Conservation (phyloP, 2,329 filamentous ascomycete genomes). For the Knoxdaviesia proteae region DNA sequence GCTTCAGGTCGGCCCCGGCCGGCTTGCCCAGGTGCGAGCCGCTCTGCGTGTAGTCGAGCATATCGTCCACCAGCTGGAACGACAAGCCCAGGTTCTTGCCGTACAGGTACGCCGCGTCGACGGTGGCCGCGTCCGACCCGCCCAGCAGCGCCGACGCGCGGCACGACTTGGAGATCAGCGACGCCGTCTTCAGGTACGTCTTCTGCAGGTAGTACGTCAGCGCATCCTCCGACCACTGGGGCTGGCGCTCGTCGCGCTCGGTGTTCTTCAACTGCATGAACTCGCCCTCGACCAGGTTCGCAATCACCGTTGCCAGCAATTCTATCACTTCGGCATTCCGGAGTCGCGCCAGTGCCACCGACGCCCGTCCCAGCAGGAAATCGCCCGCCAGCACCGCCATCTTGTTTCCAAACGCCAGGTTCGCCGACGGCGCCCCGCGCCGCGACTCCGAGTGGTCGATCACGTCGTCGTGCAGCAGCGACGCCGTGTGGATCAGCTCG, state of each 20-base stretch:
- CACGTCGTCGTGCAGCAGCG: slow-evolving; percentile 91
- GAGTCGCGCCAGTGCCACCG: slow-evolving; percentile 75
- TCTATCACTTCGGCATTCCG: slow-evolving; percentile 89
- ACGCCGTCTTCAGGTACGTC: slow-evolving; percentile 93
- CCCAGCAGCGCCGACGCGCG: slow-evolving; percentile 76
- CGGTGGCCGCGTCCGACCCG: slow-evolving; percentile 51
- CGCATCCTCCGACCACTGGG: slow-evolving; percentile 71
- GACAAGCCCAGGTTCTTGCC: slow-evolving; percentile 85
- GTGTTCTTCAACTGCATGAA: slow-evolving; percentile 99
- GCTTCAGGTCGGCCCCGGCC: slow-evolving; percentile 77
- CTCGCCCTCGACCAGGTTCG: slow-evolving; percentile 92
- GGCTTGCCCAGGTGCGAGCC: slow-evolving; percentile 81
- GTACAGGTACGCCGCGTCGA: slow-evolving; percentile 81
- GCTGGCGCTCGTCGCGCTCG: slow-evolving; percentile 64
- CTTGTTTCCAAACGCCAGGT: slow-evolving; percentile 93
- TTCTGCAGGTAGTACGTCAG: slow-evolving; percentile 92
- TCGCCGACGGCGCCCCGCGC: slow-evolving; percentile 69
- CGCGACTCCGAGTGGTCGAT: slow-evolving; percentile 82
- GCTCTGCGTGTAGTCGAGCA: slow-evolving; percentile 86
- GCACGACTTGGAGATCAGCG: slow-evolving; percentile 88
- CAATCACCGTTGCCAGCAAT: slow-evolving; percentile 85
- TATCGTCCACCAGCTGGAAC: slow-evolving; percentile 93
- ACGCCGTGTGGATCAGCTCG: slow-evolving; percentile 92
- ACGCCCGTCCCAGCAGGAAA: slow-evolving; percentile 80
- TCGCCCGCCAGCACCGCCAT: slow-evolving; percentile 98